A percentile compares a stretch with the other conserved stretches of the same genome.
Conservation (phyloP, 1,284 basidiomycete genomes). For the Trametes sp. region DNA sequence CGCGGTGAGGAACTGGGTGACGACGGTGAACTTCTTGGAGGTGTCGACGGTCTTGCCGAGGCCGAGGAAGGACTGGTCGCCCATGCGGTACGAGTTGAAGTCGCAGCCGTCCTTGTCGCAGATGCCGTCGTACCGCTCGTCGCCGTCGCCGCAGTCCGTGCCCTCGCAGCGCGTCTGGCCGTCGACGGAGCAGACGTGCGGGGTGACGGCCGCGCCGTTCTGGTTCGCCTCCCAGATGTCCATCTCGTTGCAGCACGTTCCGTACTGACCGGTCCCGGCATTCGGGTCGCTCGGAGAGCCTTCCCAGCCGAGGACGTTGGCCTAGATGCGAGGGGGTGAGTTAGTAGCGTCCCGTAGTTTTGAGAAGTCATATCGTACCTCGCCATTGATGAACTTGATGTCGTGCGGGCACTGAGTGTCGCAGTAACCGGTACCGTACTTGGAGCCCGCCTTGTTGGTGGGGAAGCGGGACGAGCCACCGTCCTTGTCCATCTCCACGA, state of each 20-base stretch:
- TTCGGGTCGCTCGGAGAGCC: conserved; percentile 49
- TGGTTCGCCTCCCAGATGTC: conserved; percentile 66
- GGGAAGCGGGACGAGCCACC: conserved; percentile 47
- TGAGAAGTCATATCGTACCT: no score
- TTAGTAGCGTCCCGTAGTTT: no score
- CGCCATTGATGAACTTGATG: conserved; percentile 61
- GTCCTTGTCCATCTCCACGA: conserved; percentile 50
- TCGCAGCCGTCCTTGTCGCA: conserved; percentile 64
- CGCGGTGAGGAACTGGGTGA: conserved; percentile 57
- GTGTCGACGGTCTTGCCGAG: conserved; percentile 55
- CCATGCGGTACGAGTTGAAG: conserved; percentile 64
- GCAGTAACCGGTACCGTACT: conserved; percentile 64
- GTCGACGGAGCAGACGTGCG: conserved; percentile 53
- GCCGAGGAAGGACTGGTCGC: conserved; percentile 56
- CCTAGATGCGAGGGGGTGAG: no score
- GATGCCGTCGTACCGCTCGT: conserved; percentile 50
- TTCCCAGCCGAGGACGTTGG: conserved; percentile 54
- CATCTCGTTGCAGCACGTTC: conserved; percentile 63
- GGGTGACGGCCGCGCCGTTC: conserved; percentile 54
- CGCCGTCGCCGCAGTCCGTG: conserved; percentile 47
- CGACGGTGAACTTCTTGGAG: conserved; percentile 52
- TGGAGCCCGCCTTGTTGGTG: conserved; percentile 57
- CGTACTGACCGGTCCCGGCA: conserved; percentile 52
- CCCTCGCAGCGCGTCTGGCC: conserved; percentile 52
- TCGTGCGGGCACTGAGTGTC: conserved; percentile 58